Evolutionary conservation across 2,329 filamentous ascomycete genomes (phyloP).

Genomic region (Colletotrichum costaricense): DNA sequence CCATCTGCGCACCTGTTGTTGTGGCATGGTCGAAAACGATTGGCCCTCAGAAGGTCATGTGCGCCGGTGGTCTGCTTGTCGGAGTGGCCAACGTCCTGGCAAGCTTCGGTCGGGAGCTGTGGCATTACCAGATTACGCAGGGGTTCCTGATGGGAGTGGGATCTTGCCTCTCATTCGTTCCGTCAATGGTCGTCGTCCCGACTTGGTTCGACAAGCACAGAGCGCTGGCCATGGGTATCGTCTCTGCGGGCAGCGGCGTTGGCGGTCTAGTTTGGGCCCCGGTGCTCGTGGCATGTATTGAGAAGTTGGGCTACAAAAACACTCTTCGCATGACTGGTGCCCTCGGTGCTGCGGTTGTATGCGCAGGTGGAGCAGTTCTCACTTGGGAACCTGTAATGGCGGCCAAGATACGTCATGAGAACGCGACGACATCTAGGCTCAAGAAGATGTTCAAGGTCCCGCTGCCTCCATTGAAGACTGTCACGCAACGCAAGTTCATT

Average conservation of each 20-base stretch:
- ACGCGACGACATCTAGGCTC: background rate
- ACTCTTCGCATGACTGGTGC: background rate
- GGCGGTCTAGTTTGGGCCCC: slow-evolving; percentile 49
- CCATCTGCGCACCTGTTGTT: background rate
- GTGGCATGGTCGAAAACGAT: background rate
- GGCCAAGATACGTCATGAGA: background rate
- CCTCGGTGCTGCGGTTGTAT: background rate
- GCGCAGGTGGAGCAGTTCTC: background rate
- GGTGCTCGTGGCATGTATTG: slow-evolving; percentile 35
- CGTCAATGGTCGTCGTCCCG: slow-evolving; percentile 50
- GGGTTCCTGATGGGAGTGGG: slow-evolving; percentile 51
- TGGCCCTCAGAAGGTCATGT: background rate
- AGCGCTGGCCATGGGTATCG: slow-evolving; percentile 51
- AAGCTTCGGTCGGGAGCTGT: slow-evolving; percentile 44
- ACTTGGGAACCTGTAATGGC: background rate
- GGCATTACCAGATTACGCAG: slow-evolving; percentile 43
- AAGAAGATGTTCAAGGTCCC: background rate
- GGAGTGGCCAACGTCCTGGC: slow-evolving; percentile 45
- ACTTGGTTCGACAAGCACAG: slow-evolving; percentile 50
- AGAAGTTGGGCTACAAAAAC: background rate
- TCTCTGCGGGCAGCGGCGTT: slow-evolving; percentile 49
- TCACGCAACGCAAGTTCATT: background rate
- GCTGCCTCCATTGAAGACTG: background rate
- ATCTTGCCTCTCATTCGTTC: slow-evolving; percentile 50
- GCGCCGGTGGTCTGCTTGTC: slow-evolving; percentile 45